Conservation (phyloP, 257 asterid species). For the Solanum paucissectum region DNA sequence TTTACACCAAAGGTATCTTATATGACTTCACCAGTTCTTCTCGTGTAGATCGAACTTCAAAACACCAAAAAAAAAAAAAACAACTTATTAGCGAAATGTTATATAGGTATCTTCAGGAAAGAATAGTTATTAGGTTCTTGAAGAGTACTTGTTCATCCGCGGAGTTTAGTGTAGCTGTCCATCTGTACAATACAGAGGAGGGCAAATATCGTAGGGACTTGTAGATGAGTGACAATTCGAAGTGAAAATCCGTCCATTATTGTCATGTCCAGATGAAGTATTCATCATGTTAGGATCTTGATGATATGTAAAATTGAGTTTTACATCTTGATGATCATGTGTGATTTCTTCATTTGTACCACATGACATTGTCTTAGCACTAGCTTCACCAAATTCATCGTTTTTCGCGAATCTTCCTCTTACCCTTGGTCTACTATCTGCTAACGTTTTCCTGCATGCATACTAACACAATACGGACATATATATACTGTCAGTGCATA, state of each 20-base stretch:
- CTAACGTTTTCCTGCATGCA: slow-evolving; percentile 88
- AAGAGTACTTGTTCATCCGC: neutral
- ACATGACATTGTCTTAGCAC: slow-evolving; percentile 12
- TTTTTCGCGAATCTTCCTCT: slow-evolving; percentile 86
- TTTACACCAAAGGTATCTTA: slow-evolving; percentile 49
- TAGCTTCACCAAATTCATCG: slow-evolving; percentile 46
- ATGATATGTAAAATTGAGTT: slow-evolving; percentile 1
- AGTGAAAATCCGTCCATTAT: slow-evolving; percentile 1
- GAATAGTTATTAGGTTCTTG: neutral
- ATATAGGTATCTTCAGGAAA: neutral
- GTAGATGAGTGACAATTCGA: neutral
- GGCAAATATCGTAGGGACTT: neutral
- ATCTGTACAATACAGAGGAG: slow-evolving; percentile 2
- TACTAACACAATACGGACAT: neutral
- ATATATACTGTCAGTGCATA: neutral
- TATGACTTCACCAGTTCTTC: slow-evolving; percentile 31
- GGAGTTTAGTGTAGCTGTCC: neutral
- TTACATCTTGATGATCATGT: slow-evolving; percentile 36
- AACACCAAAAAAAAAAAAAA: neutral
- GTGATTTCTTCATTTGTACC: slow-evolving; percentile 53
- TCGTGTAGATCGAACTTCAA: neutral
- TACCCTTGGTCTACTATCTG: slow-evolving; percentile 87
- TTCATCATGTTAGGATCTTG: neutral
- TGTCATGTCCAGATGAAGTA: neutral
- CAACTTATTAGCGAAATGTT: neutral